Evolutionary conservation across 768 basidiomycete genomes (phyloP), one percentile per base, ranked within the genome.

Genomic region (Candolleomyces aberdarensis): DNA sequence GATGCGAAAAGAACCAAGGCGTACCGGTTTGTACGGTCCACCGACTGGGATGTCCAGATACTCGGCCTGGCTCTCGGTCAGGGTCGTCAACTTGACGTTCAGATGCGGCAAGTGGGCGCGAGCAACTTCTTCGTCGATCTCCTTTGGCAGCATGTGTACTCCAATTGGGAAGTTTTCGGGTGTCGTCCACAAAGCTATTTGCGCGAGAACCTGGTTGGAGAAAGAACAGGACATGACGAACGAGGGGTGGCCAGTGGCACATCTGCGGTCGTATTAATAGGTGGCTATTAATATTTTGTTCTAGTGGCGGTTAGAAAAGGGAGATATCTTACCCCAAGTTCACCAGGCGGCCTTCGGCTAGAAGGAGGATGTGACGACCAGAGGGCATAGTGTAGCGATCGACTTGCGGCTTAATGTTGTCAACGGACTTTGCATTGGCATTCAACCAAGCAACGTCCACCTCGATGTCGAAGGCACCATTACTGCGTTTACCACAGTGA

Each of bases 151-250:
- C 79, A 98, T 96, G 85, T 99, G 96, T 31, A 98, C 96, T 63
- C 97, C 97, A 68, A 98, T 84, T 53, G 92, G 90, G 87, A 98
- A 98, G 72, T 89, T 87, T 76, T 88, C 87, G 39, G 89, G 86
- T 65, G 87, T 92, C 47, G 92, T 96, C 94, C 94, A 99, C 73
- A 99, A 88, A 26, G 94, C 96, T 70, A 99, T 98, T 79, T 97
- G 96, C 29, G 96, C 96, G 69, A 99, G 83, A 63, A 95, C 92
- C 78, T 99, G 97, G 85, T 99, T 99, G 73, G 94, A 79, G 83
- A 99, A 99, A 44, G 97, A 99, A 83, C 96, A 98, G n/a, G 96
- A 98, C 97, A 99, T 99, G 79, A 99, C 97, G 78, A 96, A 98
- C 46, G 96, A 98, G 39, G 97, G 96, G 78, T 99, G 96, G 60